A percentile compares a stretch with the other conserved stretches of the same genome.
Evolutionary conservation across 2,329 filamentous ascomycete genomes (phyloP).

Genomic region (Sporothrix brunneoviolacea): DNA sequence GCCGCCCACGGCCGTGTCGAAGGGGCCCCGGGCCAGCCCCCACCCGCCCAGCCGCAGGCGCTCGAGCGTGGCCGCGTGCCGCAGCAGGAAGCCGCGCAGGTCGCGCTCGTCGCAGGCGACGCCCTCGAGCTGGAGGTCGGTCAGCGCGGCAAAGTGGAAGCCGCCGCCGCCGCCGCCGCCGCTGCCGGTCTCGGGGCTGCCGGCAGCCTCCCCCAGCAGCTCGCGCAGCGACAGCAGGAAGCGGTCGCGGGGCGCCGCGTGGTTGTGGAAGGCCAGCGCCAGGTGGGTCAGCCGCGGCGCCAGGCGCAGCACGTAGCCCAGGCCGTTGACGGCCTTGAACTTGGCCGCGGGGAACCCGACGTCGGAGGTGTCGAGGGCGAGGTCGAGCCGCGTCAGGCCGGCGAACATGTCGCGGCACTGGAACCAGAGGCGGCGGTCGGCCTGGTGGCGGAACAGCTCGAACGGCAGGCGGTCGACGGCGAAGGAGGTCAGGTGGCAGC

Average conservation of each 20-base stretch:
- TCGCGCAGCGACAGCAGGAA: constrained; percentile 36
- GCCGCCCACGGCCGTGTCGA: constrained; percentile 32
- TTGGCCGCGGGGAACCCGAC: constrained; percentile 31
- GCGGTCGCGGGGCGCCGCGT: constrained; percentile 32
- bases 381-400: constrained; percentile 32
- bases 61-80: constrained; percentile 33
- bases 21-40: constrained; percentile 29
- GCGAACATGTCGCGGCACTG: constrained; percentile 34
- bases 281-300: constrained; percentile 31
- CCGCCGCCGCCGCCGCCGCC: neutral
- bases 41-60: constrained; percentile 39
- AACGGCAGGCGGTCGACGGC: constrained; percentile 38
- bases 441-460: constrained; percentile 33
- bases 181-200: neutral
- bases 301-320: constrained; percentile 36
- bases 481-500: constrained; percentile 27
- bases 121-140: constrained; percentile 37
- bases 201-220: constrained; percentile 19
- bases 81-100: constrained; percentile 35
- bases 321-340: constrained; percentile 36
- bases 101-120: constrained; percentile 38
- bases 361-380: constrained; percentile 35
- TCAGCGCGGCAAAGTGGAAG: constrained; percentile 31
- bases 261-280: constrained; percentile 36
- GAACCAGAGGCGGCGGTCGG: constrained; percentile 36